Base-by-base conservation (phyloP, 345 rosid species). In the Heritiera littoralis region DNA sequence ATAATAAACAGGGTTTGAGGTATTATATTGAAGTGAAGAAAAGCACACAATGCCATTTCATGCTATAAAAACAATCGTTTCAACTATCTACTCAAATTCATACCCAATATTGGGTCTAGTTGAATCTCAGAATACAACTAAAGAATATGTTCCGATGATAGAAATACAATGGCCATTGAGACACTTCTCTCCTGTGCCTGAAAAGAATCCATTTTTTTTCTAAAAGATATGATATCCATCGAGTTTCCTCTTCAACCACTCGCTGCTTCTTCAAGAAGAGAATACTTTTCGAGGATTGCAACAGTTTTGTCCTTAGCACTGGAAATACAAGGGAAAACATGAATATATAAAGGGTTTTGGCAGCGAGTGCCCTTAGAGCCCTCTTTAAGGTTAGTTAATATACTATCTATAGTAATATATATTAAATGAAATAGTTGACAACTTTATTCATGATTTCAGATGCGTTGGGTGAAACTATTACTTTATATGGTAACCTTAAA, bases 241-340 rank as follows among this genome's bases (percentile, higher is more conserved):
- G 60, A 63, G 8, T 58, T 65, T 32, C 64, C 43, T 80, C 79
- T 77, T 84, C 80, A 83, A 65, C 23, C 48, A 20, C 59, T 48
- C 2, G 56, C 71, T n/a, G 68, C 78, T 74, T 85, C 94, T 80
- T 94, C 92, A n/a, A 73, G 77, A 40, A 91, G 81, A 76, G 83
- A 85, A 84, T 90, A 87, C 74, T 83, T 87, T 81, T 89, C 83
- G 35, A 94, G 93, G 74, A 88, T 87, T 7, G 81, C 80, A 48
- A 87, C 81, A 0, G 91, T 92, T 70, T 83, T 93, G 80, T 87
- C 87, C 87, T 75, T 81, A 3, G 96, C 98, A 51, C 98, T 92
- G 87, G 9, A 84, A 81, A 76, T 23, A 80, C 12, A 80, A 78
- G 38, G 56, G 35, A 79, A 73, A 75, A 70, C 38, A 30, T 32